These are phyloP conservation scores for Solanum piurae DNA, from an alignment of 257 asterid genomes.

Conservation along the genomic window DNA sequence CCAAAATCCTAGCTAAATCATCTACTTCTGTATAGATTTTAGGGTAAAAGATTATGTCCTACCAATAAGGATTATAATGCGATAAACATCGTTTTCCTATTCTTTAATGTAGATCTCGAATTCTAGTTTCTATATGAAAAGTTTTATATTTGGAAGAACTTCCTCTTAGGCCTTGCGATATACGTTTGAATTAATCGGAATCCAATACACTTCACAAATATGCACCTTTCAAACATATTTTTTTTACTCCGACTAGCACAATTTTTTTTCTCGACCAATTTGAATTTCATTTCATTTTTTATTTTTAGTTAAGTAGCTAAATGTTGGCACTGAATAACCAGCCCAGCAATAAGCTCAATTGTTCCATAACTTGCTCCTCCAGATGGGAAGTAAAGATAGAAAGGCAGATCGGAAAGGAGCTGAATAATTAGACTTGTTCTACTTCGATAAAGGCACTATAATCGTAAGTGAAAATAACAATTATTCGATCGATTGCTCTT, in stretches of 20 bases:
- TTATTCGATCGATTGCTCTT: rapidly evolving
- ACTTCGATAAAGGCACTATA: no score
- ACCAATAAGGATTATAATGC: neutral
- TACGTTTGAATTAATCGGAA: neutral
- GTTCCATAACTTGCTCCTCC: no score
- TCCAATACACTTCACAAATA: neutral
- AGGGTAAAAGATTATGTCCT: neutral
- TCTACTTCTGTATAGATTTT: neutral
- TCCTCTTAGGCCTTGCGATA: neutral
- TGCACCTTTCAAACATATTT: no score
- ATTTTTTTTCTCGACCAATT: no score
- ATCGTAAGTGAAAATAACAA: no score
- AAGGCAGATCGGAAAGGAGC: no score
- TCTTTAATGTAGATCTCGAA: rapidly evolving
- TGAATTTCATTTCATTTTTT: rapidly evolving
- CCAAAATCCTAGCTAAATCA: neutral
- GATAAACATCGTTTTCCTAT: rapidly evolving
- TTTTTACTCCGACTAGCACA: rapidly evolving
- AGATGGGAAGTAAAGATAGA: no score
- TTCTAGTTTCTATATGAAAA: neutral
- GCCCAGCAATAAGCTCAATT: no score
- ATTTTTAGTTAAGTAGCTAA: no score
- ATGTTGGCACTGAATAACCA: no score
- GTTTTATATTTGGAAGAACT: neutral
- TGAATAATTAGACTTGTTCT: no score